Evolutionary conservation across 139 green algal species (phyloP).

Genomic region (Bryopsis sp.): DNA sequence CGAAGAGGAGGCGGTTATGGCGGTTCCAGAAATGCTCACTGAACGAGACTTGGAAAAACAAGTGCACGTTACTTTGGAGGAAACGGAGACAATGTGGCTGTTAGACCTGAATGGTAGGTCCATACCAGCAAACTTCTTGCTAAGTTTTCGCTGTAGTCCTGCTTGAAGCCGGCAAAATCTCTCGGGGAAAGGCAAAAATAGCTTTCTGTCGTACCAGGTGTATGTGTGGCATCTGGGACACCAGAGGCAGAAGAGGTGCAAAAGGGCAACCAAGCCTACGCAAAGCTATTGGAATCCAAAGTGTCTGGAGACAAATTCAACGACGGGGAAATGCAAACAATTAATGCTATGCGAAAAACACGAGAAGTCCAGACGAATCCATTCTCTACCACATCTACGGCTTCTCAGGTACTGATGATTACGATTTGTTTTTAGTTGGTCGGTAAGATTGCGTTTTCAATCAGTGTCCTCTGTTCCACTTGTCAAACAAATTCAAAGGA

Average conservation of each 20-base stretch:
- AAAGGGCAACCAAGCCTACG: neutral
- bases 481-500: too few species aligned
- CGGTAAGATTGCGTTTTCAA: too few species aligned
- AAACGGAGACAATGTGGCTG: neutral
- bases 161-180: too few species aligned
- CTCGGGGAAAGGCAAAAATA: too few species aligned
- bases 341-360: neutral
- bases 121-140: neutral
- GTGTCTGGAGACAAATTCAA: neutral
- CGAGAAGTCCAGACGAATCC: neutral
- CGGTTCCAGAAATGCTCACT: neutral
- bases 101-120: constrained; percentile 7
- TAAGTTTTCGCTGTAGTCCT: too few species aligned
- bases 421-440: too few species aligned
- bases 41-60: neutral
- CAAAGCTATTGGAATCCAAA: neutral
- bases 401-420: constrained; percentile 1
- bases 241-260: neutral
- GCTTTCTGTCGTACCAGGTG: too few species aligned
- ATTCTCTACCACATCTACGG: neutral
- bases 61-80: neutral
- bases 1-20: neutral
- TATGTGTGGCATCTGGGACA: neutral
- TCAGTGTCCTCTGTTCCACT: too few species aligned
- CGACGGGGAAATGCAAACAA: neutral